phyloP scores from a whole-genome alignment of 805 yeast genomes.

The Lipomyces kockii region DNA sequence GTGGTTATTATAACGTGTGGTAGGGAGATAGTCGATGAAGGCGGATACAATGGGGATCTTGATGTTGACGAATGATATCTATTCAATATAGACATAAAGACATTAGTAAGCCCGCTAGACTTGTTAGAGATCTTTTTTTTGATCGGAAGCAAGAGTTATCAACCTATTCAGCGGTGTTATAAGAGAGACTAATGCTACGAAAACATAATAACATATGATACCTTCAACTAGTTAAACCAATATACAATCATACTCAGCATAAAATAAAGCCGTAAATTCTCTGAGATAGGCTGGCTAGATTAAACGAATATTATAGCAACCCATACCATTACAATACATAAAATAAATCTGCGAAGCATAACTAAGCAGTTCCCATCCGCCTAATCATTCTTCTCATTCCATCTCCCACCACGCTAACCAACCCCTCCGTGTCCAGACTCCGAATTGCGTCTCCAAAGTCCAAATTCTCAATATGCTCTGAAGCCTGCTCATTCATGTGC shows the following conservation, averaged over 20 bases:
- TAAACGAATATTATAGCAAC: background rate
- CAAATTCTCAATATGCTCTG: conserved; percentile 66
- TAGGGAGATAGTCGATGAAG: too few species aligned
- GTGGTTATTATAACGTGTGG: too few species aligned
- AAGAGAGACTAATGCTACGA: too few species aligned
- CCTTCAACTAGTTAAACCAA: background rate
- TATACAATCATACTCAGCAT: background rate
- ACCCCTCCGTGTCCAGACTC: conserved; percentile 72
- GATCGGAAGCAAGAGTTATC: too few species aligned
- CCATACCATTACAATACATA: background rate
- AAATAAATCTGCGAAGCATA: background rate
- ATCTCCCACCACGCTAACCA: conserved; percentile 70
- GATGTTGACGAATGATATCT: too few species aligned
- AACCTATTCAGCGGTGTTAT: too few species aligned
- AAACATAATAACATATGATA: too few species aligned
- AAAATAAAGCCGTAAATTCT: background rate
- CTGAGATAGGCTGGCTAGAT: background rate
- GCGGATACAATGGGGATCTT: too few species aligned
- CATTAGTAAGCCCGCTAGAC: too few species aligned
- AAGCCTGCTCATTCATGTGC: conserved; percentile 67
- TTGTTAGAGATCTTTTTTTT: too few species aligned
- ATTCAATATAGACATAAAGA: too few species aligned
- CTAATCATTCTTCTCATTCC: conserved; percentile 68
- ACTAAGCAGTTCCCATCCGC: conserved; percentile 20
- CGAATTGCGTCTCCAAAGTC: conserved; percentile 72